phyloP scores from a whole-genome alignment of 768 basidiomycete genomes.

The Calocybe gangraenosa region DNA sequence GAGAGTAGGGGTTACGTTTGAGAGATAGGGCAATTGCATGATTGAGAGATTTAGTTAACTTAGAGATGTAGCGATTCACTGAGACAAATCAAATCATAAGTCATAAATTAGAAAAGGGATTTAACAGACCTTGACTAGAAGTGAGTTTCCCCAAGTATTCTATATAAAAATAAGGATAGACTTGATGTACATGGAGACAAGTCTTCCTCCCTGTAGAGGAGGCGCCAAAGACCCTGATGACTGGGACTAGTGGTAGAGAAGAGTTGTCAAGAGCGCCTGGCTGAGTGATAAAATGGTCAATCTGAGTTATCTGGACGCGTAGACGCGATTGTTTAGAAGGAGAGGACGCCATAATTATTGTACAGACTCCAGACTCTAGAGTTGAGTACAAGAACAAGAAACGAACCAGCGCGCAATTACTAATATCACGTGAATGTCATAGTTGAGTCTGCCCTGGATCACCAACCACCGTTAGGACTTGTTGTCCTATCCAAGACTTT shows the following conservation, averaged over 20 bases:
- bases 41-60: slow-evolving; percentile 73
- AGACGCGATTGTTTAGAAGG: slow-evolving; percentile 23
- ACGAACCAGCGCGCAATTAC: not conserved
- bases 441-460: not conserved
- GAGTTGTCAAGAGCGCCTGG: slow-evolving; percentile 65
- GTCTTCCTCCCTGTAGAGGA: slow-evolving; percentile 74
- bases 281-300: slow-evolving; percentile 58
- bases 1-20: slow-evolving; percentile 62
- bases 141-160: slow-evolving; percentile 72
- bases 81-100: slow-evolving; percentile 5
- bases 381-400: not conserved
- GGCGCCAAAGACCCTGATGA: slow-evolving; percentile 82
- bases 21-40: slow-evolving; percentile 81
- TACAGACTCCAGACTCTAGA: not conserved
- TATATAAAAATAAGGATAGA: slow-evolving; percentile 90
- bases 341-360: not conserved
- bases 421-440: not conserved
- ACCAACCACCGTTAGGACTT: slow-evolving; percentile 45
- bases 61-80: slow-evolving; percentile 74
- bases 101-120: slow-evolving; percentile 1
- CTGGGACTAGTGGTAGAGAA: slow-evolving; percentile 62
- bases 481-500: slow-evolving; percentile 73
- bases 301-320: slow-evolving; percentile 46
- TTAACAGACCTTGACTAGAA: slow-evolving; percentile 51
- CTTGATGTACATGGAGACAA: slow-evolving; percentile 89